Percentiles rank a stretch among this genome's conserved stretches.
These are phyloP conservation scores for Arabidopsis thaliana DNA, from an alignment of 345 rosid genomes.

Conservation along the genomic window DNA sequence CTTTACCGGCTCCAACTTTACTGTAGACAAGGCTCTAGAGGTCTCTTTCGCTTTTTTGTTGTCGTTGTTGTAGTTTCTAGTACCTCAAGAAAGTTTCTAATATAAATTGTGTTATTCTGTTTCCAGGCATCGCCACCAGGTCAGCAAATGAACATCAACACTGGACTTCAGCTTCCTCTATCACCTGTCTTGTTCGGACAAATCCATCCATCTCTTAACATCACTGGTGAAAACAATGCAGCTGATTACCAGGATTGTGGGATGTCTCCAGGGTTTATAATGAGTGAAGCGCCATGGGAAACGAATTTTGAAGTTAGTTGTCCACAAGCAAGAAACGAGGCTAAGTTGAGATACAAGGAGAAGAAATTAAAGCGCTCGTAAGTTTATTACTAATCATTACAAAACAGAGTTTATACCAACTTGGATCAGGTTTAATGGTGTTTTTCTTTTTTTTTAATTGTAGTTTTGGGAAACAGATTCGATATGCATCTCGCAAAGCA, in stretches of 20 bases:
- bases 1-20: constrained; percentile 33
- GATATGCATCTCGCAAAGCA: constrained; percentile 88
- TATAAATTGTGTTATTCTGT: constrained; percentile 8
- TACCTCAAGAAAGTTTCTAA: neutral
- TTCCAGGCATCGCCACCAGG: constrained; percentile 62
- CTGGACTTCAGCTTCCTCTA: constrained; percentile 49
- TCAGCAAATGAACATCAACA: constrained; percentile 44
- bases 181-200: constrained; percentile 47
- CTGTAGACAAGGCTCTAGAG: constrained; percentile 30
- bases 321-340: constrained; percentile 75
- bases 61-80: neutral
- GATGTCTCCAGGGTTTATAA: constrained; percentile 57
- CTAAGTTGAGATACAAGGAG: constrained; percentile 85
- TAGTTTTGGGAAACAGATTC: constrained; percentile 86
- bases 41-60: constrained; percentile 4
- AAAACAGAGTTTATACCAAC: neutral
- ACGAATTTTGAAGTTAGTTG: constrained; percentile 58
- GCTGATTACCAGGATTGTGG: constrained; percentile 74
- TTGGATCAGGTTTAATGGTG: too few relatives aligned
- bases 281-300: constrained; percentile 82
- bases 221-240: constrained; percentile 65
- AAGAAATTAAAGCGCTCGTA: constrained; percentile 78
- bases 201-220: constrained; percentile 61
- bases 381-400: constrained; percentile 9
- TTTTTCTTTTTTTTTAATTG: neutral